These are phyloP conservation scores for Paramecium sexaurelia DNA, from an alignment of 73 alveolate genomes.

Conservation along the genomic window DNA sequence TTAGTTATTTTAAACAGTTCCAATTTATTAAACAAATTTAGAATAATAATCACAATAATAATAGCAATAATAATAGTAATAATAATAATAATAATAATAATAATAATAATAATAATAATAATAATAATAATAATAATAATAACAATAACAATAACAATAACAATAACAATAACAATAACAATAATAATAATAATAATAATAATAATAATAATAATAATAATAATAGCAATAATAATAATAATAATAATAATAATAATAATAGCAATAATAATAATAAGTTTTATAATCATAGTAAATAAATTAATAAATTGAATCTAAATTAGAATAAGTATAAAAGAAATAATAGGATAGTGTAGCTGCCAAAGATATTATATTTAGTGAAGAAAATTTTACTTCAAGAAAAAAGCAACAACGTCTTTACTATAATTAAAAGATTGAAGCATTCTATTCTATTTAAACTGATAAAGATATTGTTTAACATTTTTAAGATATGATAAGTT, in stretches of 20 bases:
- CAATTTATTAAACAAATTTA: background rate
- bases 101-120: background rate
- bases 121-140: background rate
- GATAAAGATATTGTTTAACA: background rate
- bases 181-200: background rate
- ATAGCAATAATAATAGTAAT: background rate
- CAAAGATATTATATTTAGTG: background rate
- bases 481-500: background rate
- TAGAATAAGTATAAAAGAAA: background rate
- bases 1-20: background rate
- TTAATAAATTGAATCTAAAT: background rate
- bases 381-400: background rate
- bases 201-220: background rate
- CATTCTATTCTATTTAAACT: background rate
- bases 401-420: background rate
- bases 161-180: background rate
- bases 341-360: background rate
- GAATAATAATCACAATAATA: background rate
- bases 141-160: background rate
- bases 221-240: background rate
- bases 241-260: background rate
- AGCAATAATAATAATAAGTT: background rate
- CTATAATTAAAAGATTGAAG: background rate
- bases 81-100: background rate
- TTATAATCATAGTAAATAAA: background rate